Conservation (phyloP, 768 basidiomycete species). For the Naganishia onofrii region DNA sequence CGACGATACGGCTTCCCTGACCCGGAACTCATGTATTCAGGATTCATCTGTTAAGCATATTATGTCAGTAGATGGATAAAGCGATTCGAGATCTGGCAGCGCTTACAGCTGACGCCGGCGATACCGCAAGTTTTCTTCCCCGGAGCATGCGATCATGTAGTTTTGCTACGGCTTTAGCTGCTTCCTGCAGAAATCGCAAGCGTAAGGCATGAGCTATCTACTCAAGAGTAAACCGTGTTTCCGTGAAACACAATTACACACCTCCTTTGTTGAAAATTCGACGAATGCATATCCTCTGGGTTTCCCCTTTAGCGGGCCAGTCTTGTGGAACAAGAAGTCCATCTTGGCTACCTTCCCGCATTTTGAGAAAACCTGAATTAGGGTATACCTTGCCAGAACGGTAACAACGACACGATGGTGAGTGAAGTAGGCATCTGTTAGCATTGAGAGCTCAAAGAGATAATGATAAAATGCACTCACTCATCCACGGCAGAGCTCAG, state of each 20-base stretch:
- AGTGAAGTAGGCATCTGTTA: neutral
- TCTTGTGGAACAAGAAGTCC: slow-evolving; percentile 93
- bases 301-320: slow-evolving; percentile 81
- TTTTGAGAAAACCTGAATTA: slow-evolving; percentile 85
- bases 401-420: slow-evolving; percentile 15
- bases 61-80: neutral
- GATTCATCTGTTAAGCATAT: slow-evolving; percentile 17
- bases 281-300: slow-evolving; percentile 94
- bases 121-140: slow-evolving; percentile 85
- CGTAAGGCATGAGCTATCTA: neutral
- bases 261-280: slow-evolving; percentile 74
- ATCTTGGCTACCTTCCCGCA: slow-evolving; percentile 89
- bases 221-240: neutral
- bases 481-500: slow-evolving; percentile 82
- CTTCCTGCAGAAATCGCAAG: slow-evolving; percentile 61
- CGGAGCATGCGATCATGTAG: slow-evolving; percentile 77
- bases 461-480: slow-evolving; percentile 55
- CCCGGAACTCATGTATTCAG: slow-evolving; percentile 3
- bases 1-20: slow-evolving; percentile 31
- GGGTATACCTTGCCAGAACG: slow-evolving; percentile 63
- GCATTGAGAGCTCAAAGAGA: slow-evolving; percentile 11
- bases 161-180: slow-evolving; percentile 67
- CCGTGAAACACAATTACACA: slow-evolving; percentile 56
- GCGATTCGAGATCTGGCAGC: neutral
- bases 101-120: slow-evolving; percentile 75